Base-by-base conservation (phyloP, 495 filamentous ascomycete genomes). In the Penicillium psychrofluorescens region DNA sequence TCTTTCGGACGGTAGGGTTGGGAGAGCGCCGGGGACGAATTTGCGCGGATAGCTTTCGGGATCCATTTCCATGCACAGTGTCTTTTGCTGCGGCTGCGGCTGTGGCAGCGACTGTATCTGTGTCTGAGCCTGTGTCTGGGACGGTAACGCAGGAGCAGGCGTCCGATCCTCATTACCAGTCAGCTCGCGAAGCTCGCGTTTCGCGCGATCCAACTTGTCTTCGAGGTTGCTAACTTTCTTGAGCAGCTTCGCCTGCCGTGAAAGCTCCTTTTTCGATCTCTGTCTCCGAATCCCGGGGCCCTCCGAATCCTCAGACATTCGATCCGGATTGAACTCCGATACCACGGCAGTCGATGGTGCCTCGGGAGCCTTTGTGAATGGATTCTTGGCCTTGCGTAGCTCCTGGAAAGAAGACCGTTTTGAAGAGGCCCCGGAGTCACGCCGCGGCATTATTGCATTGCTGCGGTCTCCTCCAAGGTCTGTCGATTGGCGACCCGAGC, bases 151-250 rank as follows among this genome's bases (percentile, higher is more conserved):
- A 30, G 62, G 58, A 1, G 60, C 48, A 14, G 60, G 49, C 31
- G 58, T 8, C 7, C 59, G 60, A 32, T 64, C 57, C 11, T 72
- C 70, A 35, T 71, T 68, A 31, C 64, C 66, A 11, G 72, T 51
- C 10, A 74, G 63, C 3, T 71, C 61, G 36, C 68, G 61, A n/a
- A 85, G 68, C 53, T 86, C 73, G 13, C 70, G 71, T 11, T 80
- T 73, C 4, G 80, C 79, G 29, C 62, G 60, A 10, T 76, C 62
- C 3, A 85, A 66, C 57, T 85, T 83, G 22, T 66, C 58, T 50
- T 86, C 81, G 1, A 85, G 68, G 53, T 85, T 74, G 54, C 79
- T 84, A 38, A 85, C 80, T 33, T 73, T 70, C 65, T 83, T 81
- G 41, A 73, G 62, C 27, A 86, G 64, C 54, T 79, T 84, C 31